Base-by-base conservation (phyloP, 202 grass and related monocot species). In the Zizania palustris region DNA sequence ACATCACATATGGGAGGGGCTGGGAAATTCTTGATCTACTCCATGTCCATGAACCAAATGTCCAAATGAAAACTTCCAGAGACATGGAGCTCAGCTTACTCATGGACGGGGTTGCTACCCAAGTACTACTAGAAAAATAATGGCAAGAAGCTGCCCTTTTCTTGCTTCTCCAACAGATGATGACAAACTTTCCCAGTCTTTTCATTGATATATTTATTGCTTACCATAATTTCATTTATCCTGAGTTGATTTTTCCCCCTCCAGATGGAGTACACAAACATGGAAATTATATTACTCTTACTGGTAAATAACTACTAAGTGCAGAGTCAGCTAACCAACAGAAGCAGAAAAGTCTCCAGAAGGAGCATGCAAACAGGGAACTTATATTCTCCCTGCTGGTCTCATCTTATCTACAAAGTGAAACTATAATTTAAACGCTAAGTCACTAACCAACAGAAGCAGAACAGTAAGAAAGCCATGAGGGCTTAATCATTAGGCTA, bases 211-310 rank as follows among this genome's bases (percentile, higher is more conserved):
- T 5, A 9, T 18, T 45, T 21, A 67, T 34, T 54, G 2, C 18
- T 10, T 49, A 54, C 69, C 10, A 8, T 72, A 84, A 65, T 70
- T 40, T 65, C 45, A 45, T 56, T 77, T 71, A n/a, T 73, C 33
- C 48, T 40, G 12, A 72, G 45, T 34, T 12, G 3, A 28, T 72
- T 63, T 28, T 16, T 69, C 63, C 70, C 2, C 21, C 39, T 64
- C 14, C 9, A 45, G 45, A 58, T 42, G 58, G 33, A 49, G 45
- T 65, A 11, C 13, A 9, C 4, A 80, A 80, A 45, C 63, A 35
- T 1, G 0, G 0, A 40, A 13, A 11, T 67, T 42, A 5, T 9
- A 35, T 71, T 69, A 63, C 14, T 28, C 28, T 28, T 28, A 28
- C 28, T 28, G 28, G 28, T 28, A 28, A 28, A 28, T 28, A 28